Evolutionary conservation across 495 filamentous ascomycete genomes (phyloP).

Genomic region (Astrothelium subdiscretum): DNA sequence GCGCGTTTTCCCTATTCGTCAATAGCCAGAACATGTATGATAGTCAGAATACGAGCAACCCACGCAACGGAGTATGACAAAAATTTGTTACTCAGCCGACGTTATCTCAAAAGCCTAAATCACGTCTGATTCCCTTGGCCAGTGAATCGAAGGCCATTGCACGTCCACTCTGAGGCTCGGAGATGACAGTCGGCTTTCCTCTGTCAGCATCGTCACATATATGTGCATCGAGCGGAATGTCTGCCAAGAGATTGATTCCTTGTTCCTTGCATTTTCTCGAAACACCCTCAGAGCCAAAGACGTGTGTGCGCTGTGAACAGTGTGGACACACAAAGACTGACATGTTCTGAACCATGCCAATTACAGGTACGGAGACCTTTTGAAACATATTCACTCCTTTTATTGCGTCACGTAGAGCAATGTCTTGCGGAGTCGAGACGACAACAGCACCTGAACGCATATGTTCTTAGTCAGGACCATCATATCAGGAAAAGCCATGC

Average conservation of each 20-base stretch:
- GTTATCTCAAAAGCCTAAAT: not conserved
- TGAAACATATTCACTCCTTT: constrained; percentile 87
- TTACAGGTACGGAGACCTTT: constrained; percentile 61
- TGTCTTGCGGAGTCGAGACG: constrained; percentile 84
- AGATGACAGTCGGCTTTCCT: constrained; percentile 83
- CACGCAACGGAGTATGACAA: no score
- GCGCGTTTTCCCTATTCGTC: no score
- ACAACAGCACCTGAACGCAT: constrained; percentile 56
- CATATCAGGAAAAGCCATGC: not conserved
- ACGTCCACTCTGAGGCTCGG: constrained; percentile 61
- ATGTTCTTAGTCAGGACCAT: not conserved
- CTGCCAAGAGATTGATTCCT: constrained; percentile 66
- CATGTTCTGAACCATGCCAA: constrained; percentile 98
- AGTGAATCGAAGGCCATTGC: constrained; percentile 48
- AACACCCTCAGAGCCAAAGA: constrained; percentile 56
- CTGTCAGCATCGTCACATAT: constrained; percentile 85
- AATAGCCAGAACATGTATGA: no score
- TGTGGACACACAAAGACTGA: constrained; percentile 70
- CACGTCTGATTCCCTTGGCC: not conserved
- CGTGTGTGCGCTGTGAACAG: constrained; percentile 59
- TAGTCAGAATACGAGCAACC: no score
- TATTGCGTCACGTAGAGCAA: constrained; percentile 78
- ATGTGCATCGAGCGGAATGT: constrained; percentile 76
- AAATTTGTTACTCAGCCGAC: no score
- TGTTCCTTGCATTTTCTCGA: constrained; percentile 48